Conservation (phyloP, 345 rosid species). For the Arabidopsis suecica region DNA sequence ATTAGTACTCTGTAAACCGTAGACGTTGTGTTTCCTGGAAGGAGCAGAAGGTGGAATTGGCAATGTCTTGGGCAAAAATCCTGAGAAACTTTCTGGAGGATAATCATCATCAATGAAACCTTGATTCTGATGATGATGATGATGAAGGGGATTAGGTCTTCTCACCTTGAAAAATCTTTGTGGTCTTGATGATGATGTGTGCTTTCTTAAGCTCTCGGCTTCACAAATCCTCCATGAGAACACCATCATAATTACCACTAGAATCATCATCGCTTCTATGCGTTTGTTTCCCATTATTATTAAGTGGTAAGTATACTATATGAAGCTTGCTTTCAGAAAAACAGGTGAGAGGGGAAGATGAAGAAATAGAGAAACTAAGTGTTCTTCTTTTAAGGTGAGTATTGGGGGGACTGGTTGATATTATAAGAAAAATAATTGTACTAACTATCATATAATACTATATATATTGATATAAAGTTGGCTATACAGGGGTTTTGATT, state of each 20-base stretch:
- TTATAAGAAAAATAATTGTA: slow-evolving; percentile 25
- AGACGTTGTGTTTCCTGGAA: slow-evolving; percentile 65
- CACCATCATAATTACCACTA: slow-evolving; percentile 37
- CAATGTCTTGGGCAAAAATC: slow-evolving; percentile 62
- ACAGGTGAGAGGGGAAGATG: slow-evolving; percentile 14
- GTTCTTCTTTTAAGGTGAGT: slow-evolving; percentile 32
- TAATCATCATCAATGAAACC: slow-evolving; percentile 35
- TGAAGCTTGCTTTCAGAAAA: slow-evolving; percentile 22
- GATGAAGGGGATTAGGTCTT: slow-evolving; percentile 37
- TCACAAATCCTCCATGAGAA: slow-evolving; percentile 40
- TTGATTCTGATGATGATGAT: slow-evolving; percentile 18
- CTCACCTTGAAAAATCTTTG: slow-evolving; percentile 44
- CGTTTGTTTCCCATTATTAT: slow-evolving; percentile 36
- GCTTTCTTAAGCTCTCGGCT: slow-evolving; percentile 38
- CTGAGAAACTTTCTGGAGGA: slow-evolving; percentile 47
- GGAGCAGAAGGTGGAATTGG: slow-evolving; percentile 77
- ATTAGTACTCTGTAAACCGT: slow-evolving; percentile 51
- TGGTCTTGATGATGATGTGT: slow-evolving; percentile 46
- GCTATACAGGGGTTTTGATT: slow-evolving; percentile 4
- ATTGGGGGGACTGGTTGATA: slow-evolving; percentile 27
- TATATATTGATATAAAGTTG: slow-evolving; percentile 15
- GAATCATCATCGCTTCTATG: slow-evolving; percentile 29
- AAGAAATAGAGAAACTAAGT: slow-evolving; percentile 27
- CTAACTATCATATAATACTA: slow-evolving; percentile 8
- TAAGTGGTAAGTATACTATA: background rate